Evolutionary conservation across 176 grass and related monocot species (phyloP), one percentile per base, ranked within the genome.

Genomic region (Saccharum officinarum): DNA sequence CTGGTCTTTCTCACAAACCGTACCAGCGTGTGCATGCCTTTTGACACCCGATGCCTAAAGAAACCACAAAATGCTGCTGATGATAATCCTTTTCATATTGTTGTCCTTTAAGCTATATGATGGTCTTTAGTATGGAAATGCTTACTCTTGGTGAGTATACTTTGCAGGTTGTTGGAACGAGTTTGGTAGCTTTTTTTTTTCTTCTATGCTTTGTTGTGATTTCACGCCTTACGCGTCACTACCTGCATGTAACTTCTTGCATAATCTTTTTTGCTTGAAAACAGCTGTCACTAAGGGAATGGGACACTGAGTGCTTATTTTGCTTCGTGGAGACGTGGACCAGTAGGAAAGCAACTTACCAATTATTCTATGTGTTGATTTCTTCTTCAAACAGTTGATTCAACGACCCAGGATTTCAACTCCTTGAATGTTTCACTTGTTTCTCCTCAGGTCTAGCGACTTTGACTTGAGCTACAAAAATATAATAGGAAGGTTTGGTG

Each of bases 401-500:
- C 66, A 38, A 81, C 79, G 34, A 25, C 52, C 67, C 61, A 73
- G 20, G 20, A 73, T 82, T 78, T 82, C 22, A 70, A 39, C 75
- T 63, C 10, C 30, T 87, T 79, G 59, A 75, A 66, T 13, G 61
- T 61, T 80, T 87, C 75, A 30, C 75, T 79, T 50, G 46, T 47
- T 89, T 82, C 39, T 77, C 18, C n/a, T 3, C 42, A 55, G 75
- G 75, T 90, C 75, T 61, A 79, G 34, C 8, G 31, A 64, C 76
- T 76, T 87, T 75, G 89, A 90, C 84, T 75, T 61, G 22, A 79
- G 38, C 20, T 62, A 67, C 23, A 45, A 74, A 69, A 73, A 46
- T 79, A 50, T 66, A 37, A 3, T 61, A 40, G 16, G 69, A 62
- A 80, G 61, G 28, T 71, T 78, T 85, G 80, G 80, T 80, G 49